phyloP scores from a whole-genome alignment of 1,139 yeast species.

The Yarrowia galli region DNA sequence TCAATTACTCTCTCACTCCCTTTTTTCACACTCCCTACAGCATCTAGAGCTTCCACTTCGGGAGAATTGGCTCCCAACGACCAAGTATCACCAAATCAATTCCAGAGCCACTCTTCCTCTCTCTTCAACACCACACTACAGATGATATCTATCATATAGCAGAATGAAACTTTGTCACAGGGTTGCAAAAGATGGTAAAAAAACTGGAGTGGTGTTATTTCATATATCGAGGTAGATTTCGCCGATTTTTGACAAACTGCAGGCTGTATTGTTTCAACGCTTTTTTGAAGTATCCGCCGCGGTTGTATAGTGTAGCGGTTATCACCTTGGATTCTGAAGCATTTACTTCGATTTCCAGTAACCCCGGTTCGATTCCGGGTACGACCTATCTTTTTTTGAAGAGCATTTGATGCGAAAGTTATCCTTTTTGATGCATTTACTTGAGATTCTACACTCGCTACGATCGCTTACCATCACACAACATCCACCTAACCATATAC shows the following conservation, averaged over 20 bases:
- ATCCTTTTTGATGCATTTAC: too few relatives aligned
- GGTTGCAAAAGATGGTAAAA: too few relatives aligned
- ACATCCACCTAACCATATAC: not conserved
- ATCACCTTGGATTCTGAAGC: constrained; percentile 37
- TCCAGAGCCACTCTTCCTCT: not conserved
- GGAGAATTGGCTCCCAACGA: not conserved
- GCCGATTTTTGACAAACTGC: not conserved
- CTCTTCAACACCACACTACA: not conserved
- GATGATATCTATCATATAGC: not conserved
- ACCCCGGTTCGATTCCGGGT: constrained; percentile 39
- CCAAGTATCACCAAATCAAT: not conserved
- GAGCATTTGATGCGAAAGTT: too few relatives aligned
- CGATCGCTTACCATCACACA: not conserved
- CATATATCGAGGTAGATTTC: too few relatives aligned
- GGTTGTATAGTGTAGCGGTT: constrained; percentile 38
- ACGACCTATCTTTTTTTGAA: constrained; percentile 27
- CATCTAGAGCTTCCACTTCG: not conserved
- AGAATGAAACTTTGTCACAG: not conserved
- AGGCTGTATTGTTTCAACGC: not conserved
- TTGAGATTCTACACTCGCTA: too few relatives aligned
- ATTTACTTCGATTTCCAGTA: constrained; percentile 16
- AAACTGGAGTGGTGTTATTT: too few relatives aligned
- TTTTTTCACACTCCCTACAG: too few relatives aligned
- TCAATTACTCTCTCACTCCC: too few relatives aligned
- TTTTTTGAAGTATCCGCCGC: not conserved